phyloP scores from a whole-genome alignment of 108 stramenopile genomes.

The Nitzschia putrida region DNA sequence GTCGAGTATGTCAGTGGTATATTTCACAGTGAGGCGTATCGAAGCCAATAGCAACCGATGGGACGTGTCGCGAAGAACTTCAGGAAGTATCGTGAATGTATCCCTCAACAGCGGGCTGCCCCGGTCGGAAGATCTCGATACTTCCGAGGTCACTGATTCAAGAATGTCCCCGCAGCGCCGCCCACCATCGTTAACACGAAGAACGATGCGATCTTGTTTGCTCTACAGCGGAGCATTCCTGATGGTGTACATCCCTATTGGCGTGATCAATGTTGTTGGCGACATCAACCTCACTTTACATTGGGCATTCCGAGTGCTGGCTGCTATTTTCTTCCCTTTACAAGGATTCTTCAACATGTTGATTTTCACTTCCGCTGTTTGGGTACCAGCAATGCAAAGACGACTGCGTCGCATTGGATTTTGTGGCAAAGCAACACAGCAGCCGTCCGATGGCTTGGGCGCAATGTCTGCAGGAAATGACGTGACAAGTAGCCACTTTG shows the following conservation, averaged over 20 bases:
- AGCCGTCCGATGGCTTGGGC: no score
- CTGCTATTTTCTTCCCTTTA: background rate
- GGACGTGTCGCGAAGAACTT: background rate
- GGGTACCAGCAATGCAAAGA: background rate
- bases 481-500: no score
- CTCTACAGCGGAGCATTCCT: conserved; percentile 3
- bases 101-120: background rate
- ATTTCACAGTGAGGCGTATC: background rate
- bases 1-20: background rate
- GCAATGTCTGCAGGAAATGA: no score
- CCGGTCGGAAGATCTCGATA: background rate
- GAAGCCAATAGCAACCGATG: background rate
- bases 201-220: background rate
- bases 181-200: background rate
- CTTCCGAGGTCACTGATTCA: background rate
- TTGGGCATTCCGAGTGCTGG: background rate
- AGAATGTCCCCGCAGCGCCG: background rate
- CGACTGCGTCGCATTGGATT: no score
- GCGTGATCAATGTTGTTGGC: background rate
- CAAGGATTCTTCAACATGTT: conserved; percentile 4
- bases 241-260: background rate
- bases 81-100: background rate
- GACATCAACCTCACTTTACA: background rate
- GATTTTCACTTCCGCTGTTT: background rate
- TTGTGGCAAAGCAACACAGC: no score